Evolutionary conservation across 139 green algal genomes (phyloP), one percentile per base, ranked within the genome.

Genomic region (Ulvella scutata): DNA sequence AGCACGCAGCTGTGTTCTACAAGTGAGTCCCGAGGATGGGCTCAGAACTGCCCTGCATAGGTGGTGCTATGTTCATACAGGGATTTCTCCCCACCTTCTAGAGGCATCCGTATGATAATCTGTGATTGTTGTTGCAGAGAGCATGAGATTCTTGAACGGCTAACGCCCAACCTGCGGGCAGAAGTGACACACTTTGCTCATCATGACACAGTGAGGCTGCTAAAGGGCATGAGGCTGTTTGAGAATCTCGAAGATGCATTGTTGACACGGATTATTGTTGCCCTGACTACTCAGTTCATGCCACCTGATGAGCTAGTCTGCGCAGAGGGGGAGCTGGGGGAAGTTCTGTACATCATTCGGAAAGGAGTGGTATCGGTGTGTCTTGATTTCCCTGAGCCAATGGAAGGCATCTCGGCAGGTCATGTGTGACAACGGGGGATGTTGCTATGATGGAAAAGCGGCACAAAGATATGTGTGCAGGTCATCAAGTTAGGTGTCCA

Each of bases 1-100:
- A 67, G 51, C 51, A 67, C 17, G 51, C 51, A 34, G 51, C 51
- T 67, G 51, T 67, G 51, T 67, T 67, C 51, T 67, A 67, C 51
- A 67, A 67, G 51, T 67, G 10, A 9, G 51, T 59, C n/a, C n/a
- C n/a, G n/a, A n/a, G n/a, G n/a, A n/a, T n/a, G n/a, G n/a, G n/a
- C n/a, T n/a, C n/a, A n/a, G n/a, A n/a, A n/a, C n/a, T n/a, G n/a
- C n/a, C n/a, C n/a, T n/a, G n/a, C n/a, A n/a, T n/a, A n/a, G n/a
- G n/a, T n/a, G n/a, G n/a, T n/a, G n/a, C n/a, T n/a, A n/a, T n/a
- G n/a, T n/a, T n/a, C n/a, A n/a, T n/a, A n/a, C n/a, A n/a, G n/a
- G n/a, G n/a, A n/a, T n/a, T n/a, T n/a, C n/a, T n/a, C n/a, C n/a
- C n/a, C n/a, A n/a, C n/a, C n/a, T n/a, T n/a, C n/a, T n/a, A n/a